Percentiles rank a stretch among this genome's conserved stretches.
These are phyloP conservation scores for Colletotrichum orbiculare DNA, from an alignment of 2,329 filamentous ascomycete species.

Conservation along the genomic window DNA sequence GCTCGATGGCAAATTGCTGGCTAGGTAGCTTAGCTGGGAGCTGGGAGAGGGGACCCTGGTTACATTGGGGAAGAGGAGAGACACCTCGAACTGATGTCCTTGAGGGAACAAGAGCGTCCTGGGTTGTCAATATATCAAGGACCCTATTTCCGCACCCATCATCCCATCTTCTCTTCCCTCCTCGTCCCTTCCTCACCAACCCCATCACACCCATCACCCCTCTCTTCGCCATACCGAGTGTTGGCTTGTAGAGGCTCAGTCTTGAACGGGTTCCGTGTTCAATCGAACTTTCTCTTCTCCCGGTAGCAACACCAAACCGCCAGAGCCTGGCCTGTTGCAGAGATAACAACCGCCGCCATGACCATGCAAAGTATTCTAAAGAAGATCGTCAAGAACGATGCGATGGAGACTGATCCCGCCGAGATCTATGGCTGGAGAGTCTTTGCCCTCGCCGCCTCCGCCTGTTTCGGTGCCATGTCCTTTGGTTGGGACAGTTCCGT, in stretches of 20 bases:
- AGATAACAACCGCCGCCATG: conserved; percentile 28
- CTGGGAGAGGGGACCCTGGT: conserved; percentile 25
- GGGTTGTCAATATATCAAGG: conserved; percentile 32
- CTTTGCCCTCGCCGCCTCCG: conserved; percentile 70
- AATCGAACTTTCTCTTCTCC: conserved; percentile 3
- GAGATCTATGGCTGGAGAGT: conserved; percentile 78
- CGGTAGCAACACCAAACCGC: conserved; percentile 29
- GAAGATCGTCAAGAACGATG: conserved; percentile 64
- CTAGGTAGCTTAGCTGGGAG: neutral
- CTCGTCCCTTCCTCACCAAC: conserved; percentile 15
- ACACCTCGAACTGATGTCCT: conserved; percentile 3
- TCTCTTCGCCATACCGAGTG: neutral
- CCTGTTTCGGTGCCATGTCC: conserved; percentile 62
- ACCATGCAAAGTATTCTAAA: conserved; percentile 44
- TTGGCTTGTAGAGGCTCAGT: conserved; percentile 23
- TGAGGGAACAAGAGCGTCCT: conserved; percentile 20
- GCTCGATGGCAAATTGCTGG: conserved; percentile 19
- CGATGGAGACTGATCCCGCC: conserved; percentile 73
- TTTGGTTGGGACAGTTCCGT: conserved; percentile 74
- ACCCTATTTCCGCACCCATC: conserved; percentile 10
- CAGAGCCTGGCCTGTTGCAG: conserved; percentile 33
- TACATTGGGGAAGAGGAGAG: conserved; percentile 23
- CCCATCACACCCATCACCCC: neutral
- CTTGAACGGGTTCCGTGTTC: conserved; percentile 17
- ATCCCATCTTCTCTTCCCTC: conserved; percentile 6